phyloP scores from a whole-genome alignment of 2,329 filamentous ascomycete genomes.

The Graphilbum fragrans region DNA sequence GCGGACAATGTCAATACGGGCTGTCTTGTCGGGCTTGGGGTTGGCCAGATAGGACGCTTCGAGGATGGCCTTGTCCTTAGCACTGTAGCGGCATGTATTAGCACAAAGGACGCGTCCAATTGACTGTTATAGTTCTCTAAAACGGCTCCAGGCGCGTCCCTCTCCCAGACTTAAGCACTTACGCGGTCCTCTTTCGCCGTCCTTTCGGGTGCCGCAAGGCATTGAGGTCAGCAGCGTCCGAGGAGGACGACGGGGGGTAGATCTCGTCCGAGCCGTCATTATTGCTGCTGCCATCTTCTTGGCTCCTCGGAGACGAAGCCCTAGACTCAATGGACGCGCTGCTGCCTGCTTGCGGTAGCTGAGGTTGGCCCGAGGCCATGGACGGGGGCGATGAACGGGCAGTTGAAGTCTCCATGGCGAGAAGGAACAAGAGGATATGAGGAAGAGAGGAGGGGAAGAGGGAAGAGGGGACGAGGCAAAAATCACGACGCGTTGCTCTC shows the following conservation, averaged over 20 bases:
- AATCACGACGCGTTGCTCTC: too few species aligned
- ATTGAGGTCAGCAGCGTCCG: slow-evolving; percentile 7
- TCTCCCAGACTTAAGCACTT: slow-evolving; percentile 21
- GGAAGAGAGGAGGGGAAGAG: background rate
- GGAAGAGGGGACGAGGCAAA: too few species aligned
- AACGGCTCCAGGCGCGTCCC: slow-evolving; percentile 4
- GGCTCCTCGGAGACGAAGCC: slow-evolving; percentile 8
- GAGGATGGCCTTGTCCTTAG: slow-evolving; percentile 78
- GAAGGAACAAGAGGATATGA: background rate
- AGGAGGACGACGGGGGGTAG: slow-evolving; percentile 7
- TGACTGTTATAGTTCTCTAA: background rate
- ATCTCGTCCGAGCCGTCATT: slow-evolving; percentile 5
- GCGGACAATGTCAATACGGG: slow-evolving; percentile 72
- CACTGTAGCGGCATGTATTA: slow-evolving; percentile 33
- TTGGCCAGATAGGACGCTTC: slow-evolving; percentile 78
- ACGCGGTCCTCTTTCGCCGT: slow-evolving; percentile 53
- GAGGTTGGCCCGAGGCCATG: slow-evolving; percentile 3
- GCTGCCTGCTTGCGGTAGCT: background rate
- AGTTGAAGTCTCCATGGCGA: slow-evolving; percentile 7
- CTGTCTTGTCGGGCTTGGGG: slow-evolving; percentile 82
- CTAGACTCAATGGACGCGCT: slow-evolving; percentile 5
- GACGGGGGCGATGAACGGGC: slow-evolving; percentile 6
- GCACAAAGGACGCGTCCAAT: slow-evolving; percentile 5
- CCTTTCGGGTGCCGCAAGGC: slow-evolving; percentile 38
- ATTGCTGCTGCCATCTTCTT: slow-evolving; percentile 2